These are phyloP conservation scores for Posidonia oceanica DNA, from an alignment of 116 monocot genomes.

Conservation along the genomic window DNA sequence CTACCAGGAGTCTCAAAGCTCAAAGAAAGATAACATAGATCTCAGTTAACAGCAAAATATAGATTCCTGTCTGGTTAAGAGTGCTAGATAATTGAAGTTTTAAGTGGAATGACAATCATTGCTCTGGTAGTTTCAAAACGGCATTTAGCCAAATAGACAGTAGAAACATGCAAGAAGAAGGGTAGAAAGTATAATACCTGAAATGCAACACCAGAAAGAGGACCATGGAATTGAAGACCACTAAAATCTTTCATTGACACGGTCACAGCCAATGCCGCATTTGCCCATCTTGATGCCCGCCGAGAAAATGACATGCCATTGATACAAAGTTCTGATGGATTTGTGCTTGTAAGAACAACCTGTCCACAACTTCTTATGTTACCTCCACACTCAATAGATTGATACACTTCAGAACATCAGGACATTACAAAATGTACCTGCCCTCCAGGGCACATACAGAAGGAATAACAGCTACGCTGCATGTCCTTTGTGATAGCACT, in stretches of 20 bases:
- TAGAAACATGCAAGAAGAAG: neutral
- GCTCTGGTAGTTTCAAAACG: too few relatives aligned
- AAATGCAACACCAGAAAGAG: constrained; percentile 89
- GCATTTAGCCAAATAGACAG: too few relatives aligned
- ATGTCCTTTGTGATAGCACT: constrained; percentile 9
- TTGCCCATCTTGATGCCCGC: constrained; percentile 96
- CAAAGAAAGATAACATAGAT: neutral
- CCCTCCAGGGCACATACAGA: constrained; percentile 99
- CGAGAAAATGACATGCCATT: constrained; percentile 98
- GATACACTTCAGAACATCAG: neutral
- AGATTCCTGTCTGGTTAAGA: neutral
- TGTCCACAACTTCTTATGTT: constrained; percentile 7
- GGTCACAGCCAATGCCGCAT: constrained; percentile 83
- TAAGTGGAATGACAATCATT: too few relatives aligned
- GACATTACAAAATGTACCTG: constrained; percentile 37
- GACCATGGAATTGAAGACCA: constrained; percentile 31
- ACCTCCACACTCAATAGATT: too few relatives aligned
- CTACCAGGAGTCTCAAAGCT: neutral
- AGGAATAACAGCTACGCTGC: constrained; percentile 80
- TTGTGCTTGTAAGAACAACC: constrained; percentile 93
- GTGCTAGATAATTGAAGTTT: too few relatives aligned
- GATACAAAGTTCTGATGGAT: constrained; percentile 76
- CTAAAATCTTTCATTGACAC: constrained; percentile 70
- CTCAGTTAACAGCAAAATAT: neutral
- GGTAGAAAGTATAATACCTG: constrained; percentile 37